Evolutionary conservation across 169 alveolate species (phyloP).

Genomic region (Besnoitia besnoiti): DNA sequence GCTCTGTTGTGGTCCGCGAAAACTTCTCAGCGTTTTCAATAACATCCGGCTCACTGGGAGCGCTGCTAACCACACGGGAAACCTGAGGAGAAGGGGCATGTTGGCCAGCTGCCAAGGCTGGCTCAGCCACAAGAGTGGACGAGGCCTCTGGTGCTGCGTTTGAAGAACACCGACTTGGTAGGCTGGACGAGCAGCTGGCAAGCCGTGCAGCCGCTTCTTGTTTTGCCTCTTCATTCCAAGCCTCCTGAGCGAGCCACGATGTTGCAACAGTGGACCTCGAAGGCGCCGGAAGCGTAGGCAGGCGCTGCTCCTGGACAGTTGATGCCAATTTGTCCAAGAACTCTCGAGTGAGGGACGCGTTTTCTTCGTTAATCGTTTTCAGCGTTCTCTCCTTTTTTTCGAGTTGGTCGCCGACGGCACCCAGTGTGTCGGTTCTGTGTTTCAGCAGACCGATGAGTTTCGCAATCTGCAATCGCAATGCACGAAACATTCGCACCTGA

Average conservation of each 20-base stretch:
- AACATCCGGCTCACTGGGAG: background rate
- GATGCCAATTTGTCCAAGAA: background rate
- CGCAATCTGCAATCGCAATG: too few species aligned
- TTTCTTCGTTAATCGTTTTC: background rate
- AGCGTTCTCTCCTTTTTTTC: constrained; percentile 14
- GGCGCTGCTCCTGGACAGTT: background rate
- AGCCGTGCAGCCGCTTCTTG: background rate
- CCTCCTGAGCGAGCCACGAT: constrained; percentile 36
- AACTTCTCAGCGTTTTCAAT: too few species aligned
- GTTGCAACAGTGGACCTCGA: background rate
- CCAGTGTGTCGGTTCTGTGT: background rate
- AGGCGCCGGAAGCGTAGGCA: background rate
- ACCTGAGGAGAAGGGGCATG: background rate
- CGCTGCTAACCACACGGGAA: background rate
- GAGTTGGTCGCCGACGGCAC: background rate
- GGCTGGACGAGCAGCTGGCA: background rate
- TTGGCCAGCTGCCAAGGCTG: background rate
- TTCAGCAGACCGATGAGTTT: background rate
- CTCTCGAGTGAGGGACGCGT: background rate
- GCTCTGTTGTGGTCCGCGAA: too few species aligned
- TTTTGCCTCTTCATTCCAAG: background rate
- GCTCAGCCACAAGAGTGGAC: too few species aligned
- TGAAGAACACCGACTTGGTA: background rate
- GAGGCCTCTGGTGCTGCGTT: background rate
- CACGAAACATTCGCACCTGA: too few species aligned